Conservation (phyloP, 2,329 filamentous ascomycete genomes). For the Pestalotiopsis sp. region DNA sequence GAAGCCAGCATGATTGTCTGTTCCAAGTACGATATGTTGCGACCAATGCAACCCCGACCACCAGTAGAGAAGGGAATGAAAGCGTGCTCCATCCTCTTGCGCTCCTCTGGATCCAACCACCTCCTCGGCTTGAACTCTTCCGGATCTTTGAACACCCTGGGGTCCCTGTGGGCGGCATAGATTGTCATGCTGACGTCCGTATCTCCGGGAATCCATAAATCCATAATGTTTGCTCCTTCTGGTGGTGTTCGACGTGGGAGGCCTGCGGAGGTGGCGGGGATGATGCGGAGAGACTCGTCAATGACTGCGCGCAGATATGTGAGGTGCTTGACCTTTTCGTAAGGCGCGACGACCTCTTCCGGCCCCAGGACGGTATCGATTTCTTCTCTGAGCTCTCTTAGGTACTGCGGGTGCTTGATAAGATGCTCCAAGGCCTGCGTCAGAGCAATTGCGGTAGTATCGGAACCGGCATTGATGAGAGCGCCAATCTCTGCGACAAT, state of each 20-base stretch:
- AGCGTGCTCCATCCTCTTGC: conserved; percentile 7
- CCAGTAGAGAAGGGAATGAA: conserved; percentile 10
- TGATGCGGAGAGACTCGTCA: background rate
- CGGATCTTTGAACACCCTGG: conserved; percentile 6
- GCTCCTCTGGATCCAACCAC: conserved; percentile 1
- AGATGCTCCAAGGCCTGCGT: conserved; percentile 11
- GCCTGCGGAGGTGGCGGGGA: conserved; percentile 34
- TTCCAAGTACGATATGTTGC: conserved; percentile 11
- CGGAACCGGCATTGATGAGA: background rate
- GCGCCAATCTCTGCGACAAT: background rate
- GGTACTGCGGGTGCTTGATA: conserved; percentile 8
- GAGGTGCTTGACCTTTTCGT: conserved; percentile 8
- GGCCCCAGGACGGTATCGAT: conserved; percentile 14
- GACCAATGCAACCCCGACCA: conserved; percentile 8
- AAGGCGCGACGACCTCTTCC: background rate
- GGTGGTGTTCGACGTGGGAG: conserved; percentile 46
- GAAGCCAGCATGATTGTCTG: conserved; percentile 10
- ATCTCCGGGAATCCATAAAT: conserved; percentile 6
- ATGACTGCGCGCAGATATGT: background rate
- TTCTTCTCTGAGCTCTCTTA: conserved; percentile 13
- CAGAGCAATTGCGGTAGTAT: background rate
- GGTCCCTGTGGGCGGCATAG: conserved; percentile 12
- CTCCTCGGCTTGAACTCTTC: conserved; percentile 9
- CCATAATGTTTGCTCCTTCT: conserved; percentile 22
- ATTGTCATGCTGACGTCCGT: conserved; percentile 13